phyloP scores from a whole-genome alignment of 208 protist species.

The Willaertia magna region DNA sequence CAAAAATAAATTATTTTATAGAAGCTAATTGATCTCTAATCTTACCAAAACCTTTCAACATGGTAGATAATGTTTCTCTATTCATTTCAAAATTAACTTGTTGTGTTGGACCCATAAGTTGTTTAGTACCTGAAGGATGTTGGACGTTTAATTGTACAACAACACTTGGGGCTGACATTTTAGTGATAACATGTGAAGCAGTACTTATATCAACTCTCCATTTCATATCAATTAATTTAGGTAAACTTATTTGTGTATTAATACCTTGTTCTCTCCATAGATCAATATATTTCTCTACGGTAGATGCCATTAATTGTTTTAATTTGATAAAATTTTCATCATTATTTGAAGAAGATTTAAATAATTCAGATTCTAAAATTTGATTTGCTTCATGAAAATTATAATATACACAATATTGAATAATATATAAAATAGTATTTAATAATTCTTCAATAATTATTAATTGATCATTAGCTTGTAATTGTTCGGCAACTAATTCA shows the following conservation, averaged over 20 bases:
- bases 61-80: background rate
- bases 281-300: background rate
- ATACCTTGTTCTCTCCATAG: background rate
- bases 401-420: background rate
- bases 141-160: background rate
- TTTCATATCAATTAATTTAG: constrained; percentile 1
- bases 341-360: background rate
- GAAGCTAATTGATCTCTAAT: constrained; percentile 12
- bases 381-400: background rate
- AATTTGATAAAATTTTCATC: background rate
- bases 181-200: background rate
- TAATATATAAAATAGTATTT: background rate
- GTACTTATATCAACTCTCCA: background rate
- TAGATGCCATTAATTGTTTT: background rate
- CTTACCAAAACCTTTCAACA: background rate
- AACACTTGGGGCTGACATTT: background rate
- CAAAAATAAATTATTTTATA: constrained; percentile 1
- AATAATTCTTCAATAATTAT: background rate
- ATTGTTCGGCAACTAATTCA: background rate
- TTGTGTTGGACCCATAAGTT: background rate
- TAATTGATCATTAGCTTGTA: background rate
- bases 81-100: background rate
- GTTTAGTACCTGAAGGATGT: background rate
- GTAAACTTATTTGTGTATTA: background rate
- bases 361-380: background rate